Percentiles rank a stretch among this genome's conserved stretches.
phyloP scores from a whole-genome alignment of 768 basidiomycete species.

The Amanita molliuscula region DNA sequence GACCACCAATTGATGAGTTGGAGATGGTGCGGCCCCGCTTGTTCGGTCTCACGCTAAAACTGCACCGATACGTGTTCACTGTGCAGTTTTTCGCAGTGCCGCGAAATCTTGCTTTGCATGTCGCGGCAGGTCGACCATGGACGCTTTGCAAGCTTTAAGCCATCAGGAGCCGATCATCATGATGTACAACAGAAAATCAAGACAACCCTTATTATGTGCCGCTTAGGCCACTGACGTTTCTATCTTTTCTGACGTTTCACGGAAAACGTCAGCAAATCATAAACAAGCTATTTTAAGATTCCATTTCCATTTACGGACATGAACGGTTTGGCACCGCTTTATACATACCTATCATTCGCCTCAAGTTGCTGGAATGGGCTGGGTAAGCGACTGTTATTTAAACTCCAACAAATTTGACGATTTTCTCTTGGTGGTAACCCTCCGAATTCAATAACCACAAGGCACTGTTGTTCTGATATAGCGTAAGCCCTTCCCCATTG shows the following conservation, averaged over 20 bases:
- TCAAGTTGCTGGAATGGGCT: not conserved
- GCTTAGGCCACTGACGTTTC: no score
- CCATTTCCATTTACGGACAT: not conserved
- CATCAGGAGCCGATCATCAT: no score
- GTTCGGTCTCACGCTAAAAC: not conserved
- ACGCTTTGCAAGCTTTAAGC: no score
- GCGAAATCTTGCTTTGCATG: no score
- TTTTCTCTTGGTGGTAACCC: not conserved
- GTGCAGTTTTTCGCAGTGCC: no score
- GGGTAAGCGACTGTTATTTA: constrained; percentile 1
- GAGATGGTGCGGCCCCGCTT: not conserved
- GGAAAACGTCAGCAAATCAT: no score
- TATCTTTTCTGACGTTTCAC: no score
- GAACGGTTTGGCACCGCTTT: not conserved
- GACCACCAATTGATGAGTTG: not conserved
- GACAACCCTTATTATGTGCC: no score
- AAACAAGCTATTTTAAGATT: not conserved
- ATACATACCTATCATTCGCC: not conserved
- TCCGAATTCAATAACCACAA: not conserved
- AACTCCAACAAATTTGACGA: not conserved
- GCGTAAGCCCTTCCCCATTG: constrained; percentile 1
- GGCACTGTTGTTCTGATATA: not conserved
- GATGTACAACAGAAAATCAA: no score
- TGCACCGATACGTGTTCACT: not conserved
- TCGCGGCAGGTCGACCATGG: no score